Conservation (phyloP, 768 basidiomycete genomes). For the Pseudohyphozyma bogoriensis region DNA sequence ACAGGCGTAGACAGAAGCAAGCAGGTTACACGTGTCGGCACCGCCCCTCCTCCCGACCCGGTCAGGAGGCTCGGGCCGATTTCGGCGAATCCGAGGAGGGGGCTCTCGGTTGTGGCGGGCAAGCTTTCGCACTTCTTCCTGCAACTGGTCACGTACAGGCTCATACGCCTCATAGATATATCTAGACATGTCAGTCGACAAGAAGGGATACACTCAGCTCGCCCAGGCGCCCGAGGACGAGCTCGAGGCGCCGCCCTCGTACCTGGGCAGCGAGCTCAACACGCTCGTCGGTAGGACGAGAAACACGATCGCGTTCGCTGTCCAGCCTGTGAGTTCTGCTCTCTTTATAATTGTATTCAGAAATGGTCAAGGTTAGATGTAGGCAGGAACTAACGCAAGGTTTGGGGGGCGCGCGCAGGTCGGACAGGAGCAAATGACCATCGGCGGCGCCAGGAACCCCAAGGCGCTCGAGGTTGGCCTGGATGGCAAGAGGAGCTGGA, state of each 20-base stretch:
- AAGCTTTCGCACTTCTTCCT: too few relatives aligned
- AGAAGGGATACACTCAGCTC: constrained; percentile 5
- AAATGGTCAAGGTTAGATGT: not conserved
- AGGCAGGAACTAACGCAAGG: not conserved
- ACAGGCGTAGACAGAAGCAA: too few relatives aligned
- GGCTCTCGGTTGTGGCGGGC: too few relatives aligned
- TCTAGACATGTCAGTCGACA: constrained; percentile 11
- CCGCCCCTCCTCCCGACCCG: too few relatives aligned
- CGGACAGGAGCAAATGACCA: constrained; percentile 12
- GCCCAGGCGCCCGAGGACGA: not conserved
- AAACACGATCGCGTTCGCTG: not conserved
- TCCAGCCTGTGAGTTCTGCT: constrained; percentile 8
- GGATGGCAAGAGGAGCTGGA: constrained; percentile 20
- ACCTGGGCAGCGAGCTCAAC: too few relatives aligned
- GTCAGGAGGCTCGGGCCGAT: too few relatives aligned
- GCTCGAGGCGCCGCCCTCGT: not conserved
- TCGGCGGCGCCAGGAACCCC: constrained; percentile 15
- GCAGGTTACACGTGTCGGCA: too few relatives aligned
- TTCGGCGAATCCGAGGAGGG: too few relatives aligned
- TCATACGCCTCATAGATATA: too few relatives aligned
- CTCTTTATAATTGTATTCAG: accelerated
- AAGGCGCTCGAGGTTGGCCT: constrained; percentile 9
- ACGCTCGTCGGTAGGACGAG: too few relatives aligned
- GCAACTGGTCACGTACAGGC: too few relatives aligned
- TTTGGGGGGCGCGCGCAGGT: too few relatives aligned